Evolutionary conservation across 768 basidiomycete species (phyloP), one percentile per base, ranked within the genome.

Genomic region (Podaxis rugospora): DNA sequence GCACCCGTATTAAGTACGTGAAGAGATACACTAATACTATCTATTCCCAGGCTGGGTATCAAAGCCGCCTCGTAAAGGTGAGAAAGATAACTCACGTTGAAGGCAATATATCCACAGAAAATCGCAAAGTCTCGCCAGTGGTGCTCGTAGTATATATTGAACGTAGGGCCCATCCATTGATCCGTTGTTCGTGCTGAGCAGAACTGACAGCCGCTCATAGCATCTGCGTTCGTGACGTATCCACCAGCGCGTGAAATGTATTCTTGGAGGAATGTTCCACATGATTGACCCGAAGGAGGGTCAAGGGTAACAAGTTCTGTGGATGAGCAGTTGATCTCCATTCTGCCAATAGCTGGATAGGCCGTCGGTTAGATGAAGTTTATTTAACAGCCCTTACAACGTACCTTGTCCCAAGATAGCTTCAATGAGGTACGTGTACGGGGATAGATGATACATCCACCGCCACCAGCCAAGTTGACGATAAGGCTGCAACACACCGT

Each of bases 401-500:
- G 25, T 35, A 79, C 81, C 79, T 76, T 80, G 78, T 1, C 78
- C 78, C 18, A 83, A 64, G 18, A 84, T 65, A 16, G 76, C 84
- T 55, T 80, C 80, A 40, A 83, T 77, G 36, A 86, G 68, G 59
- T 85, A 85, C 1, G 79, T 81, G 62, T 72, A 80, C 0, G 83
- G 82, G 1, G 83, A 81, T 4, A 82, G 55, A 51, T 71, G 74
- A 60, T 85, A 89, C 87, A 89, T 87, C 87, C 88, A 90, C 55
- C 71, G 68, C 88, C 88, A 90, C 83, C 86, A 87, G 10, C 83
- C 82, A 2, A 90, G 80, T 16, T 77, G 75, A 6, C 76, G 65
- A 67, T 75, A 86, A 5, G 88, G 88, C 65, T 90, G 89, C 3
- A 90, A 67, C 39, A 89, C 85, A 62, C 87, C 88, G 63, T 88